Conservation (phyloP, 163 green algal species). For the Coccomyxa subellipsoidea region DNA sequence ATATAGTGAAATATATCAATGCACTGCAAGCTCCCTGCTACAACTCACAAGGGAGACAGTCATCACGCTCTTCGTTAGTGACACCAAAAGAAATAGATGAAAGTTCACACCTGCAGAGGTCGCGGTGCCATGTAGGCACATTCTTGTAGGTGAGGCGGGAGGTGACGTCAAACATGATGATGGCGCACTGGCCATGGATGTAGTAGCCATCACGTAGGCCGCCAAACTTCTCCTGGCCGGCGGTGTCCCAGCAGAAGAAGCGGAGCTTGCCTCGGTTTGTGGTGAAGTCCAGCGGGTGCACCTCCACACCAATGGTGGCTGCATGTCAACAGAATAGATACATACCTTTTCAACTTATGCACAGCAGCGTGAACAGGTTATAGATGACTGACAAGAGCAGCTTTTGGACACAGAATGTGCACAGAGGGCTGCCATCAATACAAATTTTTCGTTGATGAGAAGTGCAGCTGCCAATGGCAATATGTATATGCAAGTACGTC, state of each 20-base stretch:
- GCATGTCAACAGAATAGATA: slow-evolving; percentile 13
- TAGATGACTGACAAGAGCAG: too few species aligned
- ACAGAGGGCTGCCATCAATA: too few species aligned
- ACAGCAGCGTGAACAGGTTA: too few species aligned
- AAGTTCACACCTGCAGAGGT: slow-evolving; percentile 87
- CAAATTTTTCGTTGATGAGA: too few species aligned
- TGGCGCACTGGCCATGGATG: slow-evolving; percentile 99
- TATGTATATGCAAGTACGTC: too few species aligned
- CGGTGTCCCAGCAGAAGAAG: slow-evolving; percentile 99
- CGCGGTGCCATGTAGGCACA: slow-evolving; percentile 98
- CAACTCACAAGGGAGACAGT: too few species aligned
- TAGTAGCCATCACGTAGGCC: slow-evolving; percentile 99
- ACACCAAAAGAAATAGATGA: too few species aligned
- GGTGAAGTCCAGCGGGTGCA: slow-evolving; percentile 98
- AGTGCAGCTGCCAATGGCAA: too few species aligned
- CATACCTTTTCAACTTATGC: too few species aligned
- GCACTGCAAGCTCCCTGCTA: neutral
- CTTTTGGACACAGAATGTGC: too few species aligned
- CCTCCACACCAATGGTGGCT: slow-evolving; percentile 99
- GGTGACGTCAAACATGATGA: slow-evolving; percentile 99
- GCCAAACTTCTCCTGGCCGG: slow-evolving; percentile 99
- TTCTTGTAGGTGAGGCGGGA: slow-evolving; percentile 99
- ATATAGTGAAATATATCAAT: neutral
- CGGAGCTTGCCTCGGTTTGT: slow-evolving; percentile 97
- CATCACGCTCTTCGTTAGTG: too few species aligned